These are phyloP conservation scores for Linaria vulgaris DNA, from an alignment of 257 asterid genomes.

Conservation along the genomic window DNA sequence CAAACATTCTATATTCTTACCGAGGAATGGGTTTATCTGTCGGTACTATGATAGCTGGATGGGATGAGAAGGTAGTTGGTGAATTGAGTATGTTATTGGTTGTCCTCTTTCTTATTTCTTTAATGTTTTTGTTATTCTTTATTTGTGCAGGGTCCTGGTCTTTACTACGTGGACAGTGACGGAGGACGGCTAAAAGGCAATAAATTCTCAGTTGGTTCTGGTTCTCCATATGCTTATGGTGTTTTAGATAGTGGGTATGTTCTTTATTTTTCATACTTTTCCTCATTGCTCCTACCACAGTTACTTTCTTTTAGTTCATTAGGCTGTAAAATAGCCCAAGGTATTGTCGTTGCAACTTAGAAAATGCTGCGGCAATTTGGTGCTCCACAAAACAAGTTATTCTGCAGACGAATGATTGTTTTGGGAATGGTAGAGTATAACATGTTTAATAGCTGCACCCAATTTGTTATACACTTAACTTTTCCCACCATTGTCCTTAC, in stretches of 20 bases:
- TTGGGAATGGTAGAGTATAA: not conserved
- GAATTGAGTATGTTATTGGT: slow-evolving; percentile 7
- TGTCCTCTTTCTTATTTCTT: not conserved
- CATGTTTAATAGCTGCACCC: not conserved
- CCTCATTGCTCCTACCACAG: not conserved
- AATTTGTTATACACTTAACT: not conserved
- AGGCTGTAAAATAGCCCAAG: not conserved
- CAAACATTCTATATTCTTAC: slow-evolving; percentile 84
- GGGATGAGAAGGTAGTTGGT: slow-evolving; percentile 85
- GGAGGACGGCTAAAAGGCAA: slow-evolving; percentile 97
- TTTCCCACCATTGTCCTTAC: not conserved
- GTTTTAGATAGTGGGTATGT: slow-evolving; percentile 88
- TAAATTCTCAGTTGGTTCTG: slow-evolving; percentile 96
- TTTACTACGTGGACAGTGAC: slow-evolving; percentile 92
- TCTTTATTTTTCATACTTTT: slow-evolving; percentile 11
- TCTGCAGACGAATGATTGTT: too few species aligned
- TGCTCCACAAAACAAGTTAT: too few species aligned
- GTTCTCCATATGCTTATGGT: slow-evolving; percentile 97
- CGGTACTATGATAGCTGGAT: slow-evolving; percentile 97
- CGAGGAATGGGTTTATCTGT: slow-evolving; percentile 95
- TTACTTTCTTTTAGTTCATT: not conserved
- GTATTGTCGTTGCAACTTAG: not conserved
- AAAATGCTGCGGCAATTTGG: not conserved
- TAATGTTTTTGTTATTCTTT: too few species aligned
- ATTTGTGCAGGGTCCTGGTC: slow-evolving; percentile 91